These are phyloP conservation scores for Beauveria sp. DNA, from an alignment of 2,329 filamentous ascomycete genomes.

Conservation along the genomic window DNA sequence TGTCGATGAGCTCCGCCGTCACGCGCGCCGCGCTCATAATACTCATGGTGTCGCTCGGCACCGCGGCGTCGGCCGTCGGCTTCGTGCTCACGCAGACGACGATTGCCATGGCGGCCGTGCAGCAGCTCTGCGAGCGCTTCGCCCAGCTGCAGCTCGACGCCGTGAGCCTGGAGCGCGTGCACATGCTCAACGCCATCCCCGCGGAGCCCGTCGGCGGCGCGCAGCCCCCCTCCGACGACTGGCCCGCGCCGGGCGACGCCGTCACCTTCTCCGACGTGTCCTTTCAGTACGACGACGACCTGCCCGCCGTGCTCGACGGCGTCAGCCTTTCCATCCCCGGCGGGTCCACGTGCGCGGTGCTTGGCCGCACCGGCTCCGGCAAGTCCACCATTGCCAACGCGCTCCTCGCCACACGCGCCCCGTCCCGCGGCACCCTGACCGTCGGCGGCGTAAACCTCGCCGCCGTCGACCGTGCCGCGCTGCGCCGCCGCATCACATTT, in stretches of 20 bases:
- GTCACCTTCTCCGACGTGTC: constrained; percentile 72
- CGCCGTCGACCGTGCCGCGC: constrained; percentile 43
- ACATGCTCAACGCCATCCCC: constrained; percentile 72
- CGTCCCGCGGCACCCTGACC: constrained; percentile 40
- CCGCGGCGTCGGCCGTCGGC: constrained; percentile 71
- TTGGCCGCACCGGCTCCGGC: constrained; percentile 78
- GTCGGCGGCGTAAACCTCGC: constrained; percentile 49
- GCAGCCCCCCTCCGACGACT: constrained; percentile 65
- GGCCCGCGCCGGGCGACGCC: constrained; percentile 66
- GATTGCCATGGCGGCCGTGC: constrained; percentile 27
- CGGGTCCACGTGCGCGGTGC: constrained; percentile 55
- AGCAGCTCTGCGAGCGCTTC: constrained; percentile 66
- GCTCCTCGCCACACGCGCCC: constrained; percentile 48
- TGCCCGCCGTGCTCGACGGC: constrained; percentile 63
- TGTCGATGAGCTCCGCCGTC: constrained; percentile 51
- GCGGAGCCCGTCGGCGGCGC: constrained; percentile 63
- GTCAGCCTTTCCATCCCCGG: constrained; percentile 66
- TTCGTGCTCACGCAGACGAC: constrained; percentile 62
- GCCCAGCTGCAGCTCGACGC: constrained; percentile 88
- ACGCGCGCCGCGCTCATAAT: constrained; percentile 68
- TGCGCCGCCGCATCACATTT: constrained; percentile 52
- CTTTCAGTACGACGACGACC: constrained; percentile 68
- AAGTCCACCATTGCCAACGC: constrained; percentile 69
- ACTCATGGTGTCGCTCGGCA: constrained; percentile 65
- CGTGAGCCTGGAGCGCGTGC: constrained; percentile 74